Evolutionary conservation across 768 basidiomycete genomes (phyloP), one percentile per base, ranked within the genome.

Genomic region (Suillus paluster): DNA sequence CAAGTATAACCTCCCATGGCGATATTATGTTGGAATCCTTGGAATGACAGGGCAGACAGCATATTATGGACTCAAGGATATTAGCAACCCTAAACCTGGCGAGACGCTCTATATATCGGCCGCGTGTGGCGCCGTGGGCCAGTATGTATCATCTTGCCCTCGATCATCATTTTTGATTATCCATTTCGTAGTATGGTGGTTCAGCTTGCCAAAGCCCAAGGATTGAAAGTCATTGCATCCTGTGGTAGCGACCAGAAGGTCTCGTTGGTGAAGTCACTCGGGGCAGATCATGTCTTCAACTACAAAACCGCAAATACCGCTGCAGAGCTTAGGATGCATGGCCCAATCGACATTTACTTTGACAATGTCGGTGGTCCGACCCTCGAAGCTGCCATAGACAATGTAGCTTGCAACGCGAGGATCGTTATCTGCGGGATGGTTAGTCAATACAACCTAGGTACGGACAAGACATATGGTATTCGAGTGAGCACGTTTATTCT

Each of bases 181-280:
- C 38, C 2, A 1, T 45, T 33, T 30, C 11, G 15, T 41, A 83
- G 82, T 1, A 49, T 84, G 14, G 81, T 84, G 21, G 79, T 84
- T 49, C 84, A 86, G 60, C 69, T 84, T 6, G 83, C 84, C 0
- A 85, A 86, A 56, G 64, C 66, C 0, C 79, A 83, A n/a, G 83
- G 83, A 4, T 68, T 81, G 25, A 88, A 86, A 66, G 90, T 92
- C 42, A 88, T 93, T 54, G 87, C 83, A 0, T 89, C 86, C 1
- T 86, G 88, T 0, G 89, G 91, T 2, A 83, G 84, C 0, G 88
- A 91, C n/a, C 86, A 89, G 57, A 92, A 93, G 72, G 87, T 92
- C 8, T 70, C 78, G 5, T 89, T 83, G 67, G 73, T 89, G 73
- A 81, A 80, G 54, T 79, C 80, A 3, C 65, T 89, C n/a, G 90